phyloP scores from a whole-genome alignment of 2,329 filamentous ascomycete species.

The Byssoonygena ceratinophila region DNA sequence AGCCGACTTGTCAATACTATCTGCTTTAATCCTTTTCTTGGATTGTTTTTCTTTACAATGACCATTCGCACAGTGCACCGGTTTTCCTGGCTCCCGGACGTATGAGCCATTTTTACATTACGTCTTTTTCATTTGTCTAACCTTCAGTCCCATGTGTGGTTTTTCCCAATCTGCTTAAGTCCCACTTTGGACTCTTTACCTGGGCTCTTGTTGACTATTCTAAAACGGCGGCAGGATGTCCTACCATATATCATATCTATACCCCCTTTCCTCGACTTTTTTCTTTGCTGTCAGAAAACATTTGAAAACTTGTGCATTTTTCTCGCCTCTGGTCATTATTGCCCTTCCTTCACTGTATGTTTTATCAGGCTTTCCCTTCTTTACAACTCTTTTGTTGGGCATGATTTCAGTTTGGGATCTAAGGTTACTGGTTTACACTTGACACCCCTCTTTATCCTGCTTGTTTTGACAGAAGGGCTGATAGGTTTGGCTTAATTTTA shows the following conservation, averaged over 20 bases:
- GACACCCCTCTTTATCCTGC: neutral
- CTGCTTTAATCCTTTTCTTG: neutral
- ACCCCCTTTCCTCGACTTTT: neutral
- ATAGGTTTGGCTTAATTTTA: neutral
- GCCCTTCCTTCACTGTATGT: conserved; percentile 2
- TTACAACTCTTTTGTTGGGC: neutral
- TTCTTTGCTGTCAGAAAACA: neutral
- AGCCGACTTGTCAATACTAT: neutral
- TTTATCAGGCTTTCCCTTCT: neutral
- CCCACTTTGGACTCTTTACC: too few species aligned
- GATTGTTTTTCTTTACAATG: neutral
- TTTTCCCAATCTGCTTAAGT: too few species aligned
- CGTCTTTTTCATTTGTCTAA: neutral
- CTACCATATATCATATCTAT: neutral
- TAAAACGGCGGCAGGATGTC: neutral
- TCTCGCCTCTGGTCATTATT: neutral
- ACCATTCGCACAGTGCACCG: neutral
- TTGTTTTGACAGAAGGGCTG: neutral
- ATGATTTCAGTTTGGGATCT: too few species aligned
- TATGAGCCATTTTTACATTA: neutral
- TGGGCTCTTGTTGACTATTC: neutral
- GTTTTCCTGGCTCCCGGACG: neutral
- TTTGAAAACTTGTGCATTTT: neutral
- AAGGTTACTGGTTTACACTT: neutral
- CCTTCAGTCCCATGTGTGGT: neutral